Base-by-base conservation (phyloP, 225 moss, liverwort and hornwort species). In the Neckera pumila region DNA sequence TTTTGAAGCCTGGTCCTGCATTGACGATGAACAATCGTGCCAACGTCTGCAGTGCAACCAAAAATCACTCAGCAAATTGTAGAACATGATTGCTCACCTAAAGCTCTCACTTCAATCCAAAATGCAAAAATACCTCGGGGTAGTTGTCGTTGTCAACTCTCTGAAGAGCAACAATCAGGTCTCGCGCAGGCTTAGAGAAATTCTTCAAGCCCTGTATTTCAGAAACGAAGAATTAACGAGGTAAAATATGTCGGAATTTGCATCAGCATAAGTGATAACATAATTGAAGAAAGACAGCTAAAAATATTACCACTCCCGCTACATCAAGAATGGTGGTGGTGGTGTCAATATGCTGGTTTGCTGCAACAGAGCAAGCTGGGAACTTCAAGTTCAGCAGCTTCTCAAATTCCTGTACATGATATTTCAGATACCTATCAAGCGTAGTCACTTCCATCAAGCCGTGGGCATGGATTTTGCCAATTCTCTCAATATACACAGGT, bases 271-370 rank as follows among this genome's bases (percentile, higher is more conserved):
- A 76, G 64, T 36, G 54, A 91, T 36, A 58, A 83, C 77, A 86
- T 70, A 42, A 45, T 45, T 67, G 23, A 73, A 45, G 82, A n/a
- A 51, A 59, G 54, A 56, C 30, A 42, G 87, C 54, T 81, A 31
- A 36, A 53, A 47, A 54, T 58, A 77, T 85, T 92, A 95, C 95
- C 95, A 95, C 95, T 90, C 95, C 93, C 88, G 95, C 90, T 84
- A 95, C 95, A 85, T 95, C 95, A 81, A 95, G 92, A 88, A 95
- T 93, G 74, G 93, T 95, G 84, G 95, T 95, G 65, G 95, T 95
- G 53, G 93, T 93, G 87, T 92, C 92, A 77, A 95, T 91, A 86
- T 93, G 95, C 74, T 87, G 90, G 80, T 92, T 92, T 34, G 92
- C 91, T 43, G 95, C 92, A 85, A 93, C 88, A 79, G 93, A 95